Evolutionary conservation across 805 yeast species (phyloP), one percentile per base, ranked within the genome.

Genomic region (Starmerella stellata): DNA sequence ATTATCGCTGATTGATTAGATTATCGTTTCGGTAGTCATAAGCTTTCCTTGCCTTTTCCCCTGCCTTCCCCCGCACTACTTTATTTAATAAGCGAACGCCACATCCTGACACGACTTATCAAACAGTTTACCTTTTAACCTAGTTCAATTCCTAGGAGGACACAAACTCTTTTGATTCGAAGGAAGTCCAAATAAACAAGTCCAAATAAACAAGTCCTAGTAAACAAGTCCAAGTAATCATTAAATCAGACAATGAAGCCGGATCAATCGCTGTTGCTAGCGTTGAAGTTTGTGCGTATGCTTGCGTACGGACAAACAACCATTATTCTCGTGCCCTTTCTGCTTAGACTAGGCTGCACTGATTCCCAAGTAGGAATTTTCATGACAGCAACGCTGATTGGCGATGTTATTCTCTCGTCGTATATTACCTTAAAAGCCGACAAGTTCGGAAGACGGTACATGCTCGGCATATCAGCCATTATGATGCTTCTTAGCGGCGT

Each of bases 351-450:
- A 7, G 66, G 64, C 3, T 64, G 77, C 33, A 50, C 69, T 0
- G 80, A 77, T 43, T 52, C 69, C 2, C 53, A 61, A 25, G 75
- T 80, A 38, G 94, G 94, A 4, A 43, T 72, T 31, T 82, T 82
- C 54, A 81, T 82, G 93, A 69, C 92, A 1, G 58, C 75, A 39
- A 81, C 93, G 0, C 60, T 82, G 49, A 55, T 75, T 2, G 94
- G 94, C 1, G 94, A 82, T 52, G 79, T 82, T 0, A 36, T 68
- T 1, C 63, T 82, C 16, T 78, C 92, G 4, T 75, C 75, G 51
- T 38, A 66, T 23, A 60, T 82, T 35, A 78, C 93, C 0, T 78
- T 83, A 78, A 65, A 75, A 51, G 81, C 93, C 1, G 85, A 78
- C 49, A 45, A 48, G 11, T 59, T 78, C 37, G 93, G 93, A 3